Evolutionary conservation across 371 early-diverging fungal species (phyloP).

Genomic region (Mortierella polycephala): DNA sequence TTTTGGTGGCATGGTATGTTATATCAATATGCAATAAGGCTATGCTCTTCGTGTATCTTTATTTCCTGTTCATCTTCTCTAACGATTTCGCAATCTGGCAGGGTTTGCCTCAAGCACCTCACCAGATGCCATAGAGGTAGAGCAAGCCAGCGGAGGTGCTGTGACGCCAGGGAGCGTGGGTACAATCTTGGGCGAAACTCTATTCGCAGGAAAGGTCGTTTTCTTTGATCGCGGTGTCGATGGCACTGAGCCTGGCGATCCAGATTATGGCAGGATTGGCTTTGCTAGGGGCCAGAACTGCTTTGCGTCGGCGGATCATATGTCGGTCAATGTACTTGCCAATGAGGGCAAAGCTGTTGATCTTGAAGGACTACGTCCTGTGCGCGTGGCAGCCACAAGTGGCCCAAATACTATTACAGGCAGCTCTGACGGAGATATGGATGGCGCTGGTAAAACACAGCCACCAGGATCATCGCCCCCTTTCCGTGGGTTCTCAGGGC

Average conservation of each 20-base stretch:
- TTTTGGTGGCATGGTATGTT: conserved; percentile 50
- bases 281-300: conserved; percentile 46
- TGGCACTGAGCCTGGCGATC: conserved; percentile 24
- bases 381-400: conserved; percentile 22
- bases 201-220: conserved; percentile 56
- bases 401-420: conserved; percentile 13
- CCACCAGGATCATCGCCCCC: conserved; percentile 7
- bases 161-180: conserved; percentile 48
- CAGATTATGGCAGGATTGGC: conserved; percentile 46
- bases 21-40: not conserved
- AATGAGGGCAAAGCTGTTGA: conserved; percentile 17
- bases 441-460: conserved; percentile 6
- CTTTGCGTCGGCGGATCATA: conserved; percentile 37
- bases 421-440: not conserved
- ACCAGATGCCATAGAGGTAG: conserved; percentile 28
- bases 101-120: conserved; percentile 51
- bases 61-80: not conserved
- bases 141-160: conserved; percentile 32
- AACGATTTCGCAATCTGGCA: not conserved
- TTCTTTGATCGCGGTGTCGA: conserved; percentile 56
- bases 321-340: conserved; percentile 33
- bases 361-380: conserved; percentile 16
- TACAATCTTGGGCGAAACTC: conserved; percentile 56
- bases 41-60: not conserved
- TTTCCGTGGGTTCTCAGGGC: conserved; percentile 13